Conservation (phyloP, 768 basidiomycete species). For the Clathrus columnatus region DNA sequence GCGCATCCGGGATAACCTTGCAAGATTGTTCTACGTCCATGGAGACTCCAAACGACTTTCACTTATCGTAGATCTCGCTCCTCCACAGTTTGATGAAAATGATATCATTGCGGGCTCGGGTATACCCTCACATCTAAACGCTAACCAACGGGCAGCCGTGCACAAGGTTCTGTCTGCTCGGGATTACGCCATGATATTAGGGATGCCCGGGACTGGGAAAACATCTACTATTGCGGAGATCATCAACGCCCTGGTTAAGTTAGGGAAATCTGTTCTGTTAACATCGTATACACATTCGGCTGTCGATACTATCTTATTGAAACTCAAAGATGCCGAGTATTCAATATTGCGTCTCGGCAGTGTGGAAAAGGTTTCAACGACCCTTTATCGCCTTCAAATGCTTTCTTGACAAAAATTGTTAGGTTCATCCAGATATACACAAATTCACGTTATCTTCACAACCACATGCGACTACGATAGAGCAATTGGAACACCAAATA, state of each 20-base stretch:
- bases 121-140: conserved; percentile 46
- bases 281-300: conserved; percentile 97
- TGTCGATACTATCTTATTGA: conserved; percentile 92
- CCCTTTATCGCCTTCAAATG: neutral
- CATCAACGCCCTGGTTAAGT: conserved; percentile 65
- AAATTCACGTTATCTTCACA: conserved; percentile 58
- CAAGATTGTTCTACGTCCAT: conserved; percentile 75
- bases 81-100: conserved; percentile 51
- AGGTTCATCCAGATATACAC: conserved; percentile 81
- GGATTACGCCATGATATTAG: conserved; percentile 88
- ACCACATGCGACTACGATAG: conserved; percentile 53
- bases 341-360: conserved; percentile 82
- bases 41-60: conserved; percentile 60
- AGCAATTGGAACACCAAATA: conserved; percentile 73
- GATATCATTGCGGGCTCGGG: conserved; percentile 13
- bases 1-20: conserved; percentile 83
- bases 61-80: conserved; percentile 73
- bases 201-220: conserved; percentile 99
- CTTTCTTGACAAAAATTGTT: neutral
- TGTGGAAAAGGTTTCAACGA: conserved; percentile 77
- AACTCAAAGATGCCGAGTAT: conserved; percentile 60
- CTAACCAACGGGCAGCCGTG: conserved; percentile 64
- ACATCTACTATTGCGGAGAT: conserved; percentile 90
- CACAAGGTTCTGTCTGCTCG: conserved; percentile 63
- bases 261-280: conserved; percentile 82